Conservation (phyloP, 73 alveolate genomes). For the Loxodes magnus region DNA sequence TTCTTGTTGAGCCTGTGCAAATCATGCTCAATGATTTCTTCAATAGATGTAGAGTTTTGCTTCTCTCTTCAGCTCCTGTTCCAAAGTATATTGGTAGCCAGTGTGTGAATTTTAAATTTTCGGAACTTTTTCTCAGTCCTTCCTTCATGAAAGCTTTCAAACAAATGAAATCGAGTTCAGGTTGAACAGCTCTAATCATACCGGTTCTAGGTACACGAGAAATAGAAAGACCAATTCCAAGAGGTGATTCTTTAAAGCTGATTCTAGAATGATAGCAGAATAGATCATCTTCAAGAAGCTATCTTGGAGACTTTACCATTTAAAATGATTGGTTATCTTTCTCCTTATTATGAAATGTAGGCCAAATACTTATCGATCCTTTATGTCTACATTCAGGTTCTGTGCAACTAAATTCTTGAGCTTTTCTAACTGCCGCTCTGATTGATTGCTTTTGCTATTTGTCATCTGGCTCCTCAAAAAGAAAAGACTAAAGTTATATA, state of each 20-base stretch:
- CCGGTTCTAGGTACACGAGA: conserved; percentile 87
- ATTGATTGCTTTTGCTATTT: conserved; percentile 40
- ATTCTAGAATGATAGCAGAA: conserved; percentile 83
- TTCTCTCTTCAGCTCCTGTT: conserved; percentile 36
- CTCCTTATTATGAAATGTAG: conserved; percentile 56
- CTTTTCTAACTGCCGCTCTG: conserved; percentile 47
- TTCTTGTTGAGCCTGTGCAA: conserved; percentile 77
- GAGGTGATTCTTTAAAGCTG: conserved; percentile 36
- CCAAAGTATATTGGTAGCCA: conserved; percentile 91
- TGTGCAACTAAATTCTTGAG: conserved; percentile 68
- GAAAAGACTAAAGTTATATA: conserved; percentile 73
- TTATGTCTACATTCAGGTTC: conserved; percentile 66
- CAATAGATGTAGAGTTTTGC: conserved; percentile 53
- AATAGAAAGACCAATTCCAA: conserved; percentile 78
- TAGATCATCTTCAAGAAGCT: conserved; percentile 62
- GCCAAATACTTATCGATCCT: conserved; percentile 80
- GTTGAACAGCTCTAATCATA: conserved; percentile 69
- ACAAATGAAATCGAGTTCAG: conserved; percentile 80
- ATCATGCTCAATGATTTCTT: conserved; percentile 72
- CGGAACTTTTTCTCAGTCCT: conserved; percentile 64
- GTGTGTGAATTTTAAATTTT: conserved; percentile 73
- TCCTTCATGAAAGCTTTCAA: conserved; percentile 86
- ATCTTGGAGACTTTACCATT: conserved; percentile 34
- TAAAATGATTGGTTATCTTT: conserved; percentile 35
- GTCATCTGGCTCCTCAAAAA: conserved; percentile 59